A percentile compares a stretch with the other conserved stretches of the same genome.
Evolutionary conservation across 805 yeast species (phyloP).

Genomic region (Wilhelminamyces savonicus): DNA sequence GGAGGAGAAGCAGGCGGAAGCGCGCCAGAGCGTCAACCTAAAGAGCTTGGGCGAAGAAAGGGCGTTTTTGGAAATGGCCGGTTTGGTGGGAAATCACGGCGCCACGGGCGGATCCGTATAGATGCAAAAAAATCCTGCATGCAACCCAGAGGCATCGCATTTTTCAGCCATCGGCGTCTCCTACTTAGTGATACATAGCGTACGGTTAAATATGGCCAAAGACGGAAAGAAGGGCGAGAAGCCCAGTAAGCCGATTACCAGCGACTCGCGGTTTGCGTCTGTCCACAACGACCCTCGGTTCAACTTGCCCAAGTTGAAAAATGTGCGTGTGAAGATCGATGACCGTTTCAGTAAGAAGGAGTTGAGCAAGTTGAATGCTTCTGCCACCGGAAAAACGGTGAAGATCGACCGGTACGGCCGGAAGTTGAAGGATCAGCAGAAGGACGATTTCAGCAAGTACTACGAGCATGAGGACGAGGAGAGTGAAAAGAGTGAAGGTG

Average conservation of each 20-base stretch:
- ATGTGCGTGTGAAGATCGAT: conserved; percentile 73
- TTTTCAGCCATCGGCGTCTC: too few species aligned
- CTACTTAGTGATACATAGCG: too few species aligned
- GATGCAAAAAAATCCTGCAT: background rate
- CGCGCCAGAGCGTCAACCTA: conserved; percentile 65
- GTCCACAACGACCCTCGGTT: conserved; percentile 88
- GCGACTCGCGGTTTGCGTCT: conserved; percentile 71
- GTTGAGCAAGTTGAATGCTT: conserved; percentile 40
- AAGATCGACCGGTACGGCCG: conserved; percentile 87
- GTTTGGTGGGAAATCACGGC: conserved; percentile 42
- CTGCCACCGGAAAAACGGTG: conserved; percentile 47
- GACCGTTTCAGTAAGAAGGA: conserved; percentile 72
- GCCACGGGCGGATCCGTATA: conserved; percentile 46
- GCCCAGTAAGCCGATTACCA: conserved; percentile 28
- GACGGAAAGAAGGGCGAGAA: conserved; percentile 3
- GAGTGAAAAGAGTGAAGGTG: conserved; percentile 22
- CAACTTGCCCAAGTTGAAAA: conserved; percentile 62
- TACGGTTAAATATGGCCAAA: conserved; percentile 3
- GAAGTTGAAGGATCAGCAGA: conserved; percentile 40
- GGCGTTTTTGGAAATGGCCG: conserved; percentile 83
- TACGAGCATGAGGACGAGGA: conserved; percentile 40
- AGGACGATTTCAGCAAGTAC: conserved; percentile 54
- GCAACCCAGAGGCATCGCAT: too few species aligned
- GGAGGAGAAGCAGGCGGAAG: conserved; percentile 83
- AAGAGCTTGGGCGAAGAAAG: conserved; percentile 70